These are phyloP conservation scores for Fusarium lateritium DNA, from an alignment of 2,329 filamentous ascomycete species.

Conservation along the genomic window DNA sequence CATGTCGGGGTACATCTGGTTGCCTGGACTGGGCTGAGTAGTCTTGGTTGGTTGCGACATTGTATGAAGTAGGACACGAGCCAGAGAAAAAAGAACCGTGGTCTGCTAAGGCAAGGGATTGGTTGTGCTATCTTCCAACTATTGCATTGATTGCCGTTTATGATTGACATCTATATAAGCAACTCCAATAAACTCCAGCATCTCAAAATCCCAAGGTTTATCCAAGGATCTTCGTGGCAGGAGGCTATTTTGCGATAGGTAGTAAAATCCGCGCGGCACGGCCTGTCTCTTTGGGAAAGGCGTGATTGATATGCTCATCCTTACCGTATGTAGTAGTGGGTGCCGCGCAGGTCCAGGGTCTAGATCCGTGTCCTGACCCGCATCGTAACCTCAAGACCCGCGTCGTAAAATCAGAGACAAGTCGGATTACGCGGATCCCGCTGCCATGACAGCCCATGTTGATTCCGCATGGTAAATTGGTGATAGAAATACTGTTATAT, in stretches of 20 bases:
- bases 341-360: neutral
- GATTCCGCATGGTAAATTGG: too few relatives aligned
- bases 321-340: neutral
- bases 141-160: neutral
- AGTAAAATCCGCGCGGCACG: neutral
- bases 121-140: neutral
- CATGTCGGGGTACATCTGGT: neutral
- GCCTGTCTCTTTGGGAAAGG: neutral
- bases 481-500: neutral
- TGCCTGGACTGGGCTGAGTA: neutral
- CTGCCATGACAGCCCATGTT: neutral
- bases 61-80: neutral
- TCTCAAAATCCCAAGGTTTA: too few relatives aligned
- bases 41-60: neutral
- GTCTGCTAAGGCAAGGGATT: neutral
- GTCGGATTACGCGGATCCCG: neutral
- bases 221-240: too few relatives aligned
- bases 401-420: neutral
- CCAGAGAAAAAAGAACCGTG: neutral
- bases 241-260: neutral
- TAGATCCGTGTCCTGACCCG: neutral
- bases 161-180: too few relatives aligned
- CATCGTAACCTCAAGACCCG: too few relatives aligned
- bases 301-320: fast-evolving
- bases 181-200: too few relatives aligned